Conservation (phyloP, 768 basidiomycete genomes). For the Fistulinella prunicolor region DNA sequence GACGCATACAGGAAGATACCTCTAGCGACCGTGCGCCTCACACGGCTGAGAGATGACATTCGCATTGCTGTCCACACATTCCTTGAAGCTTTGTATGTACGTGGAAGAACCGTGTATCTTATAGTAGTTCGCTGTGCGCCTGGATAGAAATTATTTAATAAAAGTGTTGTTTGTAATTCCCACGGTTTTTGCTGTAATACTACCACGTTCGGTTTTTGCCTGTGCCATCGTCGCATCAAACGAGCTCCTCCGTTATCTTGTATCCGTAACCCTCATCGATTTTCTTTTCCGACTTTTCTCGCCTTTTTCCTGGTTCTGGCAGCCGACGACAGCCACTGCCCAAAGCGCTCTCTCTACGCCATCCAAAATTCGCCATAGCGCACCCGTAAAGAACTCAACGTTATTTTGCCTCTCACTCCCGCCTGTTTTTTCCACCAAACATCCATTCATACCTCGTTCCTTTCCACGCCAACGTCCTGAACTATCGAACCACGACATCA, state of each 20-base stretch:
- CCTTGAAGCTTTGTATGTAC: too few species aligned
- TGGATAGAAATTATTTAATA: background rate
- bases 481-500: slow-evolving; percentile 11
- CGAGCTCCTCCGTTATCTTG: slow-evolving; percentile 34
- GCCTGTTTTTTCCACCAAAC: slow-evolving; percentile 26
- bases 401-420: slow-evolving; percentile 16
- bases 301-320: slow-evolving; percentile 22
- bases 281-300: slow-evolving; percentile 16
- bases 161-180: slow-evolving; percentile 16
- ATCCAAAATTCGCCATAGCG: slow-evolving; percentile 21
- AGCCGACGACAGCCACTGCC: slow-evolving; percentile 19
- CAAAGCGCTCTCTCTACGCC: background rate
- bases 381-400: slow-evolving; percentile 20
- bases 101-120: too few species aligned
- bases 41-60: background rate
- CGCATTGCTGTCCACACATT: background rate
- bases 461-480: slow-evolving; percentile 16
- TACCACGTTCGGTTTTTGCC: slow-evolving; percentile 33
- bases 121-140: background rate
- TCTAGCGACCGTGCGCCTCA: background rate
- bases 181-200: slow-evolving; percentile 29
- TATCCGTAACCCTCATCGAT: slow-evolving; percentile 33
- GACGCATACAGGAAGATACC: slow-evolving; percentile 15
- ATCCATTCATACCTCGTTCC: slow-evolving; percentile 11
- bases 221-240: slow-evolving; percentile 29